These are phyloP conservation scores for Stylosanthes scabra DNA, from an alignment of 331 rosid genomes.

Conservation along the genomic window DNA sequence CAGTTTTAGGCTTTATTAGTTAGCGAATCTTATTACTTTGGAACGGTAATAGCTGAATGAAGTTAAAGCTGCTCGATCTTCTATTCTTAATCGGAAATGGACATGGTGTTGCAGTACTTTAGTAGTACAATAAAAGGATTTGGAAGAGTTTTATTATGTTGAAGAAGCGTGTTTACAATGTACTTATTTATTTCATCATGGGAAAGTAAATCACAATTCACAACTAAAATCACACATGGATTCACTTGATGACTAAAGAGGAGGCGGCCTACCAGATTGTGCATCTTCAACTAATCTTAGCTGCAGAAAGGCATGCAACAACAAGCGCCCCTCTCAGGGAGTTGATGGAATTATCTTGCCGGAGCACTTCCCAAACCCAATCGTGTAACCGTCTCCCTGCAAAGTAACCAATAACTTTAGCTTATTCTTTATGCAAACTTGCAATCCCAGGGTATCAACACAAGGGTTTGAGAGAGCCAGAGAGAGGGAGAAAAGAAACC, in stretches of 20 bases:
- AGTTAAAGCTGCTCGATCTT: too few species aligned
- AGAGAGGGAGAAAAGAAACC: background rate
- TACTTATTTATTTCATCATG: background rate
- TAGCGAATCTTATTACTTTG: too few species aligned
- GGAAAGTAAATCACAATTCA: slow-evolving; percentile 20
- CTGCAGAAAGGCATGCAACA: slow-evolving; percentile 25
- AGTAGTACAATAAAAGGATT: background rate
- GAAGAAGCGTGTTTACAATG: too few species aligned
- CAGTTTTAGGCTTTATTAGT: too few species aligned
- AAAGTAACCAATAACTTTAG: slow-evolving; percentile 18
- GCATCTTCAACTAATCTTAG: background rate
- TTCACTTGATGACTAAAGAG: background rate
- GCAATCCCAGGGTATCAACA: background rate
- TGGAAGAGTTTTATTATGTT: slow-evolving; percentile 31
- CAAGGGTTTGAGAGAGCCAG: background rate
- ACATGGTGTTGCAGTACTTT: too few species aligned
- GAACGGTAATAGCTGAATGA: too few species aligned
- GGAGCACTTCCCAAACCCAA: slow-evolving; percentile 85
- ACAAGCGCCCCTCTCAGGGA: slow-evolving; percentile 36
- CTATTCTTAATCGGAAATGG: too few species aligned
- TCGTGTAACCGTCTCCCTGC: slow-evolving; percentile 84
- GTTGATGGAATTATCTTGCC: slow-evolving; percentile 81
- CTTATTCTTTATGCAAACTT: background rate
- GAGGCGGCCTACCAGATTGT: background rate
- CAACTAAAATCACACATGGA: slow-evolving; percentile 11